A percentile compares a stretch with the other conserved stretches of the same genome.
Conservation (phyloP, 2,329 filamentous ascomycete species). For the Passalora sequoiae region DNA sequence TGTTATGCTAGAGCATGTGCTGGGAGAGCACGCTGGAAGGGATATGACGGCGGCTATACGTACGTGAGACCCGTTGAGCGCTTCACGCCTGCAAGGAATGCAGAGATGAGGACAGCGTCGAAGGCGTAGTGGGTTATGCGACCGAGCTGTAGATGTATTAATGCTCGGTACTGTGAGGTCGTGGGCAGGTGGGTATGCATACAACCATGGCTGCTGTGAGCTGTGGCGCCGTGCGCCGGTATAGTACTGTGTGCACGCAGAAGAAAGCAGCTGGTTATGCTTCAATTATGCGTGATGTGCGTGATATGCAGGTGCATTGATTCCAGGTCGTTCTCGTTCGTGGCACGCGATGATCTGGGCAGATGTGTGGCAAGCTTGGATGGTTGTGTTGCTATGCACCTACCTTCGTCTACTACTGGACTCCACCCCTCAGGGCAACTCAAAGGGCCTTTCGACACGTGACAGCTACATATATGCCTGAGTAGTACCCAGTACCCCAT, state of each 20-base stretch:
- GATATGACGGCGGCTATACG: conserved; percentile 42
- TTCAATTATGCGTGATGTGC: no score
- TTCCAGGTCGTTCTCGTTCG: no score
- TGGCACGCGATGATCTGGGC: no score
- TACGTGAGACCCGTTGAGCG: conserved; percentile 97
- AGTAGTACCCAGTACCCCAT: no score
- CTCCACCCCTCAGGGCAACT: no score
- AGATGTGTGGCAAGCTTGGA: not conserved
- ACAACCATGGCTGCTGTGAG: conserved; percentile 9
- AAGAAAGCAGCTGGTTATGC: no score
- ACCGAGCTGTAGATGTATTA: conserved; percentile 76
- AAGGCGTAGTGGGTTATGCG: conserved; percentile 91
- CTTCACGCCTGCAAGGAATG: conserved; percentile 94
- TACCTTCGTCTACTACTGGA: not conserved
- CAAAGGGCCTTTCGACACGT: not conserved
- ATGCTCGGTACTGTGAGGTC: conserved; percentile 25
- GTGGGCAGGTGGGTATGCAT: not conserved
- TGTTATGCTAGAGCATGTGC: not conserved
- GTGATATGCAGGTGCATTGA: no score
- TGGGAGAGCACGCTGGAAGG: conserved; percentile 1
- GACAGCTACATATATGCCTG: no score
- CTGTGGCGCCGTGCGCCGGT: not conserved
- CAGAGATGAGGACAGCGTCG: conserved; percentile 92
- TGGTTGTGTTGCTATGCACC: not conserved
- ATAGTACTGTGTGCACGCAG: not conserved